Evolutionary conservation across 176 grass and related monocot genomes (phyloP).

Genomic region (Themeda triandra): DNA sequence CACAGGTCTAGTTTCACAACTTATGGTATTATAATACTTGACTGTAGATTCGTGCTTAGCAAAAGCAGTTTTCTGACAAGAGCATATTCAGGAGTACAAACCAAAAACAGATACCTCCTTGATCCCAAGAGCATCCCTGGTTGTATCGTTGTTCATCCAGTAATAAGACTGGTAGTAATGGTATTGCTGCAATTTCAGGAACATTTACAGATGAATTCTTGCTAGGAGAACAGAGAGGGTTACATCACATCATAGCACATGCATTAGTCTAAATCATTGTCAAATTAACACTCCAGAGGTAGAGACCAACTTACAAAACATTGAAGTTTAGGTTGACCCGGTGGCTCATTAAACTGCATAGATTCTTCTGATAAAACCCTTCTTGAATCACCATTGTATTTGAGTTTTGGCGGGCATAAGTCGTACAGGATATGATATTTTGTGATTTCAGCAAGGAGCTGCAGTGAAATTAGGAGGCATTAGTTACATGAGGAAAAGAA

Average conservation of each 20-base stretch:
- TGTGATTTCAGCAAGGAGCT: slow-evolving; percentile 19
- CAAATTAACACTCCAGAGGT: not conserved
- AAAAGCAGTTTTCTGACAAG: not conserved
- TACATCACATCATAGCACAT: not conserved
- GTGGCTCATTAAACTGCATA: not conserved
- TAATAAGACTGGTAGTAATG: slow-evolving; percentile 31
- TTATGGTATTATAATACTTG: not conserved
- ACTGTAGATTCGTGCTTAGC: not conserved
- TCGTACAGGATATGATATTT: not conserved
- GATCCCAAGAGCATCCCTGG: slow-evolving; percentile 36
- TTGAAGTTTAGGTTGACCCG: not conserved
- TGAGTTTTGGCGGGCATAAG: not conserved
- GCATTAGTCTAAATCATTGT: not conserved
- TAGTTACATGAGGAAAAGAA: not conserved
- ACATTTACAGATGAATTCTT: not conserved
- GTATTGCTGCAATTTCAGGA: slow-evolving; percentile 9
- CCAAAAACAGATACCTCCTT: slow-evolving; percentile 34
- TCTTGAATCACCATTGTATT: not conserved
- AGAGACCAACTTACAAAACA: not conserved
- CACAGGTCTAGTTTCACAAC: too few relatives aligned
- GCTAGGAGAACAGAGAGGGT: not conserved
- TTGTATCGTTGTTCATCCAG: slow-evolving; percentile 44
- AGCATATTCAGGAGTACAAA: not conserved
- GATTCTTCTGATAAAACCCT: slow-evolving; percentile 12
- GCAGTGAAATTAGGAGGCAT: not conserved